Evolutionary conservation across 805 yeast genomes (phyloP), one percentile per base, ranked within the genome.

Genomic region (Saturnispora diversa): DNA sequence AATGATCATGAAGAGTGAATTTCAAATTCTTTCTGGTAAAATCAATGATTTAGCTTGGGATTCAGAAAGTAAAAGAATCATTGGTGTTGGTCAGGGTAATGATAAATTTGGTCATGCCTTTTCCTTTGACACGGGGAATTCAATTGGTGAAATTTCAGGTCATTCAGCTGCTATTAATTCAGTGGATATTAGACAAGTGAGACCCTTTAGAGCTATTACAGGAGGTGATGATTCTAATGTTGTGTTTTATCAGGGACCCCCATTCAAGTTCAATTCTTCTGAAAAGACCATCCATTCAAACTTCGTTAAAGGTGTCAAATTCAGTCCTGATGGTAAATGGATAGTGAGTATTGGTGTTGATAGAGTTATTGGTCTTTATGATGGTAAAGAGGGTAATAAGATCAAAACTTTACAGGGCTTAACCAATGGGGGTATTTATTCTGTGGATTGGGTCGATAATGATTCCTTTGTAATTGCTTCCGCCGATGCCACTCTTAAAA

Each of bases 81-180:
- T 92, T 55, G 95, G 95, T 1, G 97, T 88, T 9, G 98, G 98
- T 41, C 81, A 84, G 50, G 98, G 97, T 37, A 81, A 81, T 50
- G 96, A 87, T 51, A 73, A 83, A 45, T 88, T 75, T 55, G 98
- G 97, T 6, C 95, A 83, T 50, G 87, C 94, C 48, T 85, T 90
- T 59, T 77, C 95, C 6, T 83, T 82, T 74, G 99, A 92, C 56
- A 74, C 95, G 1, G 98, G 98, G 45, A 92, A 92, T 62, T 77
- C 96, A n/a, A 78, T 92, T 32, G 99, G 98, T 41, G 97, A 92
- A 56, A 80, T 90, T 52, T 78, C 87, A 36, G 98, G 98, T 19
- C 98, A 92, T 58, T 72, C 90, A 13, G 79, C 85, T 20, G 75
- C 74, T 35, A 76, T 90, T 55, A 86, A 84, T 54, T 85, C 92